A percentile compares a stretch with the other conserved stretches of the same genome.
phyloP scores from a whole-genome alignment of 768 basidiomycete species.

The Lenzites betulinus region DNA sequence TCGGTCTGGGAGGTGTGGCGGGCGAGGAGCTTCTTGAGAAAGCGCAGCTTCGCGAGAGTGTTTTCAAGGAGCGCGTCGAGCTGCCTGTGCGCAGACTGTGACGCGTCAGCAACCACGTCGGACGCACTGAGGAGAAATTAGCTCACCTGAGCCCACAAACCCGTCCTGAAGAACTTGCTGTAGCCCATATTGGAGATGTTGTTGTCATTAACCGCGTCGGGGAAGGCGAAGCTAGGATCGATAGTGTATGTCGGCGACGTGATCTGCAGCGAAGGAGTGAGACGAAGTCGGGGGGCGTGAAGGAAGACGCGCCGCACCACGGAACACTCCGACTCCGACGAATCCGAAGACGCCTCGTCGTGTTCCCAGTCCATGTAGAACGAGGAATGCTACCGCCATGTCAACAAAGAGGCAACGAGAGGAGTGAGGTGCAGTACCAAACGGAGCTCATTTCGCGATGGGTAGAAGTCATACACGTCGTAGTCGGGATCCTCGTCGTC shows the following conservation, averaged over 20 bases:
- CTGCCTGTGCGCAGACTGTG: slow-evolving; percentile 1
- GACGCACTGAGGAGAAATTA: neutral
- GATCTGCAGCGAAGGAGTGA: neutral
- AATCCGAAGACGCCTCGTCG: neutral
- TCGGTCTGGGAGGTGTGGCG: neutral
- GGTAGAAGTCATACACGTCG: slow-evolving; percentile 10
- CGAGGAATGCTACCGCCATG: neutral
- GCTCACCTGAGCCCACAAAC: slow-evolving; percentile 11
- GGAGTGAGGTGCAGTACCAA: neutral
- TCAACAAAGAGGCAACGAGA: neutral
- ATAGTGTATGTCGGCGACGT: neutral
- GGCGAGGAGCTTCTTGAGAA: neutral
- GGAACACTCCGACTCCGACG: neutral
- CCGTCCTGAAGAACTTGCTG: slow-evolving; percentile 13
- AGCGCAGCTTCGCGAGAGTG: neutral
- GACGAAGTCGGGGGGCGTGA: neutral
- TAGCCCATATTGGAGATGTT: slow-evolving; percentile 9
- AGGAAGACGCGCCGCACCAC: neutral
- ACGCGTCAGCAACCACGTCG: neutral
- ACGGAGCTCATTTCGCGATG: slow-evolving; percentile 1
- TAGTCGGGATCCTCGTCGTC: slow-evolving; percentile 9
- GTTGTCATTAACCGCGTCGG: neutral
- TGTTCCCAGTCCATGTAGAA: neutral
- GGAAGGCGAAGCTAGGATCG: slow-evolving; percentile 1
- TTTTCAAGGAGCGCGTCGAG: slow-evolving; percentile 5